Percentiles rank a stretch among this genome's conserved stretches.
These are phyloP conservation scores for Plenodomus tracheiphilus DNA, from an alignment of 2,329 filamentous ascomycete species.

Conservation along the genomic window DNA sequence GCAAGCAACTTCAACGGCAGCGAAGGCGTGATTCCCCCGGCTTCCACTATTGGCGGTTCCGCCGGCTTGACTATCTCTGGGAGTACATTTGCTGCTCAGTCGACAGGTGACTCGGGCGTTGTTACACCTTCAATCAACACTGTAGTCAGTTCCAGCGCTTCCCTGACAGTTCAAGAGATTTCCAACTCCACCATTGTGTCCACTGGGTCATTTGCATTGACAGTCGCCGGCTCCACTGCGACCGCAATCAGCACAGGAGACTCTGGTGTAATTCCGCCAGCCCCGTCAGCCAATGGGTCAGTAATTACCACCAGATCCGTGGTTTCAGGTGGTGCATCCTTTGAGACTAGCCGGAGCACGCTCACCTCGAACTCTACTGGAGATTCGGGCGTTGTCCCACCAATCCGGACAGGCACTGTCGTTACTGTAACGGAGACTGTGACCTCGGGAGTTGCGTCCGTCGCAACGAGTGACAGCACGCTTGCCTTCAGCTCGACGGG, in stretches of 20 bases:
- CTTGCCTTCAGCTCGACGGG: conserved; percentile 10
- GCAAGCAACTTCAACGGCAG: conserved; percentile 13
- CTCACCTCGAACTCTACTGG: conserved; percentile 11
- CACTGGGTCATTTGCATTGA: neutral
- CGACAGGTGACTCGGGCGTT: conserved; percentile 10
- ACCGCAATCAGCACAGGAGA: conserved; percentile 11
- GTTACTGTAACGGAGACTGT: neutral
- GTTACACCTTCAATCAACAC: conserved; percentile 6
- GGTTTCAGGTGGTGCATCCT: conserved; percentile 1
- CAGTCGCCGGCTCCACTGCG: conserved; percentile 4
- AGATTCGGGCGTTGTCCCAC: conserved; percentile 11
- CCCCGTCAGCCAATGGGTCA: conserved; percentile 3
- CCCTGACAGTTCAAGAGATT: neutral
- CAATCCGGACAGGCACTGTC: conserved; percentile 3
- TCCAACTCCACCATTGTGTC: neutral
- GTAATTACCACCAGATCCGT: neutral
- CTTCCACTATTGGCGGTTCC: conserved; percentile 6
- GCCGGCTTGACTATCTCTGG: conserved; percentile 9
- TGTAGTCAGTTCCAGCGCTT: conserved; percentile 4
- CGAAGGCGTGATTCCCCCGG: conserved; percentile 10
- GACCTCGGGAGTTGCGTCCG: conserved; percentile 1
- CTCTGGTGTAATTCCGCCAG: conserved; percentile 12
- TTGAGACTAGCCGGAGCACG: conserved; percentile 4
- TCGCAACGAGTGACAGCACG: conserved; percentile 3
- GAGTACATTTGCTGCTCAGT: conserved; percentile 2